A percentile compares a stretch with the other conserved stretches of the same genome.
Evolutionary conservation across 768 basidiomycete species (phyloP).

Genomic region (Podaxis sp.): DNA sequence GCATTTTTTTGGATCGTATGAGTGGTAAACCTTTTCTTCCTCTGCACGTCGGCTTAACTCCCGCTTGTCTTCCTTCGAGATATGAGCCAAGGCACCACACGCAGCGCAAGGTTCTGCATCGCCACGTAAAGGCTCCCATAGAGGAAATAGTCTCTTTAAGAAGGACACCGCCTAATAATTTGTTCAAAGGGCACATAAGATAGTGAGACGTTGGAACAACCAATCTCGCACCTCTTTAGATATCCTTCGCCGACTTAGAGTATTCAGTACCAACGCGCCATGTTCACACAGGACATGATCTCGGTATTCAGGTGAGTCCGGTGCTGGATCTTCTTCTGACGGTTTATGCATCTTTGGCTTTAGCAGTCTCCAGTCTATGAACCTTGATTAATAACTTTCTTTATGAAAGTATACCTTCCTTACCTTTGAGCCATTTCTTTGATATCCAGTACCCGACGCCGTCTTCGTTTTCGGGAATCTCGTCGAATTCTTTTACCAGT

Average conservation of each 20-base stretch:
- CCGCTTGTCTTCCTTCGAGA: constrained; percentile 60
- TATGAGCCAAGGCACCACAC: constrained; percentile 59
- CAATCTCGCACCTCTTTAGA: constrained; percentile 49
- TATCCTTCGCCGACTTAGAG: constrained; percentile 58
- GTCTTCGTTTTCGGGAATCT: constrained; percentile 41
- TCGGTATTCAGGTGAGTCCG: constrained; percentile 56
- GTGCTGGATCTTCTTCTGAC: constrained; percentile 61
- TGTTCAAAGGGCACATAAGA: neutral
- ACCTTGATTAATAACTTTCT: constrained; percentile 3
- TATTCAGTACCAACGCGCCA: constrained; percentile 54
- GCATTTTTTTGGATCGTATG: neutral
- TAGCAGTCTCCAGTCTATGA: constrained; percentile 66
- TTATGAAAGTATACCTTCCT: constrained; percentile 15
- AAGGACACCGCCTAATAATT: constrained; percentile 51
- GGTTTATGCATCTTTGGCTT: constrained; percentile 77
- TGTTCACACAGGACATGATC: constrained; percentile 75
- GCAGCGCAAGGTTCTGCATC: constrained; percentile 55
- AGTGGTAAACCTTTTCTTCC: constrained; percentile 65
- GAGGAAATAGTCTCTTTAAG: constrained; percentile 58
- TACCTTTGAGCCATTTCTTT: constrained; percentile 77
- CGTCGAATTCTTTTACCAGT: constrained; percentile 59
- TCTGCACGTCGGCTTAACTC: constrained; percentile 67
- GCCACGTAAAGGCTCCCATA: constrained; percentile 58
- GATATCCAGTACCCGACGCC: constrained; percentile 72
- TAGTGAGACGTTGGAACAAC: neutral